Percentiles rank a stretch among this genome's conserved stretches.
Conservation (phyloP, 306 rosid genomes). For the Delonix regia region DNA sequence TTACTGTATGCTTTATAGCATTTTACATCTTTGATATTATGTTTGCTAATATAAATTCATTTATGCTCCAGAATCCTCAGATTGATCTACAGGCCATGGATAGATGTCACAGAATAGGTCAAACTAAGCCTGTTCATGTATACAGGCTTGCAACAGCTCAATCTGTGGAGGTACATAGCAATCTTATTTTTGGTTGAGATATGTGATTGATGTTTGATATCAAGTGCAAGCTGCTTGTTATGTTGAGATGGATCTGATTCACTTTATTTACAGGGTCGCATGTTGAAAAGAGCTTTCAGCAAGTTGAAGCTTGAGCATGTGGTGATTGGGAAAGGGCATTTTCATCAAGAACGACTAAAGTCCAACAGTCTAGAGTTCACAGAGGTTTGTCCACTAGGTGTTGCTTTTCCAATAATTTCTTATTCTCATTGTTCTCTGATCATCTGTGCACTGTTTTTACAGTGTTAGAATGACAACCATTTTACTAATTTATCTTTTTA, state of each 20-base stretch:
- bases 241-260: conserved; percentile 19
- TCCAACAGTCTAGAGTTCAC: conserved; percentile 29
- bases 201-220: conserved; percentile 1
- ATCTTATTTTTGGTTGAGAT: not conserved
- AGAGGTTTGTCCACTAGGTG: conserved; percentile 59
- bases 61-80: conserved; percentile 84
- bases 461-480: not conserved
- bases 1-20: conserved; percentile 11
- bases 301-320: conserved; percentile 97
- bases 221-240: not conserved
- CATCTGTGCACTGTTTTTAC: not conserved
- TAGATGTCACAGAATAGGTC: conserved; percentile 96
- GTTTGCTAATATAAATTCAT: conserved; percentile 24
- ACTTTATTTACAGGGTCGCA: conserved; percentile 72
- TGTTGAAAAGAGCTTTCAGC: conserved; percentile 92
- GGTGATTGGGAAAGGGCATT: conserved; percentile 92
- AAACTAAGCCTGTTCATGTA: conserved; percentile 96
- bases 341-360: conserved; percentile 72
- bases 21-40: not conserved
- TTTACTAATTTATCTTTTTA: not conserved
- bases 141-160: conserved; percentile 97
- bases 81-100: conserved; percentile 99
- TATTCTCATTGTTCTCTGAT: not conserved
- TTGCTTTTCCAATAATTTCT: conserved; percentile 14
- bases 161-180: conserved; percentile 72